Percentiles rank a stretch among this genome's conserved stretches.
Evolutionary conservation across 331 rosid species (phyloP).

Genomic region (Dryas integrifolia): DNA sequence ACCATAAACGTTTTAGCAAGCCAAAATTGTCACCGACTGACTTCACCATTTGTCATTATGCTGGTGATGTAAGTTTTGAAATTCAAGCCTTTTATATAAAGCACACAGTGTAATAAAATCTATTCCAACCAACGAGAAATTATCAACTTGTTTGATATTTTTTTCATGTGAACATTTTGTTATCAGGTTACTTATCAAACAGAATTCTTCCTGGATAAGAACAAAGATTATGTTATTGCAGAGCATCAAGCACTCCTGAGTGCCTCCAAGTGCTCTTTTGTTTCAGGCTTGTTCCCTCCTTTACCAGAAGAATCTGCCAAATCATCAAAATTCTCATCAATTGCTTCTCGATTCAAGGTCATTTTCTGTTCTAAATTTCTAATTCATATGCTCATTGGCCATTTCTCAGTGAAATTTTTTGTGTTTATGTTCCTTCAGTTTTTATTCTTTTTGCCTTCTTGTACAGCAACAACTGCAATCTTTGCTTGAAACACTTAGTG

Average conservation of each 20-base stretch:
- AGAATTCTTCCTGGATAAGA: slow-evolving; percentile 79
- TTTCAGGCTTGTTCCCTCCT: slow-evolving; percentile 77
- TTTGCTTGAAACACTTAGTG: slow-evolving; percentile 77
- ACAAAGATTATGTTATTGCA: slow-evolving; percentile 81
- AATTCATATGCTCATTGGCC: background rate
- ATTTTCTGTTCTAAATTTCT: slow-evolving; percentile 28
- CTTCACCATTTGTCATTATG: slow-evolving; percentile 76
- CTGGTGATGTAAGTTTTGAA: slow-evolving; percentile 68
- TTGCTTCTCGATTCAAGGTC: slow-evolving; percentile 80
- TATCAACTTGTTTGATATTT: slow-evolving; percentile 13
- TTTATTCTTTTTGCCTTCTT: slow-evolving; percentile 19
- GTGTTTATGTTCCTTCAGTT: background rate
- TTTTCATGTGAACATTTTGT: slow-evolving; percentile 12
- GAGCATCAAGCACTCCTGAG: slow-evolving; percentile 81
- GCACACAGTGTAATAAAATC: background rate
- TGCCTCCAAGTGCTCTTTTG: slow-evolving; percentile 74
- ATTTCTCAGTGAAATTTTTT: background rate
- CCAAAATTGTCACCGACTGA: slow-evolving; percentile 78
- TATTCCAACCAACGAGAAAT: background rate
- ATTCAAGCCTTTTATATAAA: background rate
- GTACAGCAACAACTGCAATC: slow-evolving; percentile 79
- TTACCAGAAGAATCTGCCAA: slow-evolving; percentile 77
- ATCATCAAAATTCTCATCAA: slow-evolving; percentile 83
- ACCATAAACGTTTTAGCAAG: slow-evolving; percentile 86
- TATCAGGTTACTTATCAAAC: slow-evolving; percentile 91